Percentiles rank a stretch among this genome's conserved stretches.
Conservation (phyloP, 179 eudicot genomes). For the Sideroxylon spinosum region DNA sequence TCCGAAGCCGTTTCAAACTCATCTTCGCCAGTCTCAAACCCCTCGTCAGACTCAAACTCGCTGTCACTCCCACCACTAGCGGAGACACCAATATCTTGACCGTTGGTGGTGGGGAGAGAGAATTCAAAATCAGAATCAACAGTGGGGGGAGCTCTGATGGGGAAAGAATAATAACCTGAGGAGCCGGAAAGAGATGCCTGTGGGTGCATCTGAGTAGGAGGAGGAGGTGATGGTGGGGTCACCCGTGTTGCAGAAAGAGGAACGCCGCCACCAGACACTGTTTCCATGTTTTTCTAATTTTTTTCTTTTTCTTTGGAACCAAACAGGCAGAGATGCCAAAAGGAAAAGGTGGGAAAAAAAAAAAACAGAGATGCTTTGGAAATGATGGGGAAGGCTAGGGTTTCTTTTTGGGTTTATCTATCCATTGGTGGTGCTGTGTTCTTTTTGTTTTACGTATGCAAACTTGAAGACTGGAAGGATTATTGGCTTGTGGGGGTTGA, state of each 20-base stretch:
- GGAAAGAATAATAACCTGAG: slow-evolving; percentile 34
- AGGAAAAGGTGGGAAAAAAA: neutral
- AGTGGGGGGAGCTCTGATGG: slow-evolving; percentile 55
- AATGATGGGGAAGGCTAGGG: slow-evolving; percentile 13
- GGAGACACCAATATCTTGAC: neutral
- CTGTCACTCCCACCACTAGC: slow-evolving; percentile 29
- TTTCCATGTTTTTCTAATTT: slow-evolving; percentile 22
- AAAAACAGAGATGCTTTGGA: neutral
- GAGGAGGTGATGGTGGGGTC: slow-evolving; percentile 6
- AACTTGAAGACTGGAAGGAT: no score
- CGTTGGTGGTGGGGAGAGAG: slow-evolving; percentile 21
- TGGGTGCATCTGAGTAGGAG: neutral
- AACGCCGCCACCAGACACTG: slow-evolving; percentile 11
- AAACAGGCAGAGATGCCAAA: neutral
- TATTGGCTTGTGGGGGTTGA: neutral
- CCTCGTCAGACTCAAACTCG: slow-evolving; percentile 38
- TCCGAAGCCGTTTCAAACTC: slow-evolving; percentile 25
- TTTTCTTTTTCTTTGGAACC: neutral
- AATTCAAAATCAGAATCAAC: slow-evolving; percentile 39
- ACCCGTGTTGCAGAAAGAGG: slow-evolving; percentile 21
- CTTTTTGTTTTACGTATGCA: neutral
- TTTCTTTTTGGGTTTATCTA: slow-evolving; percentile 13
- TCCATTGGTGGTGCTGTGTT: neutral
- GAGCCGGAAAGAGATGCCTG: slow-evolving; percentile 15
- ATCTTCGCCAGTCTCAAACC: slow-evolving; percentile 37